Evolutionary conservation across 768 basidiomycete species (phyloP).

Genomic region (Amanita fuliginea): DNA sequence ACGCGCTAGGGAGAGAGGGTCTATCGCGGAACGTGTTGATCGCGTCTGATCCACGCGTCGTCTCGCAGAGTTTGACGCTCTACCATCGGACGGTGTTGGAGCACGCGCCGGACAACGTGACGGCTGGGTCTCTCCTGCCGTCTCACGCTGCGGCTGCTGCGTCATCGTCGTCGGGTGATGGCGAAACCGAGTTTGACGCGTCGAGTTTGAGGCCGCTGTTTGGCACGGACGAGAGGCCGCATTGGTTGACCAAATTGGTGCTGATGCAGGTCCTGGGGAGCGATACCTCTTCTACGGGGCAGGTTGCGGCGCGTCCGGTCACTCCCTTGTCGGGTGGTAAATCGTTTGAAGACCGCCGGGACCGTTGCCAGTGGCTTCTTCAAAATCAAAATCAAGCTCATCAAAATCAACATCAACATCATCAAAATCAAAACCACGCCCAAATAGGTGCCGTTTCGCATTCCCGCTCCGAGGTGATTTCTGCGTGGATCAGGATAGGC

Average conservation of each 20-base stretch:
- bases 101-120: slow-evolving; percentile 41
- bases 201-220: slow-evolving; percentile 30
- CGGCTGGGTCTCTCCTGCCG: slow-evolving; percentile 31
- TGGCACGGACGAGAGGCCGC: slow-evolving; percentile 59
- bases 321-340: slow-evolving; percentile 19
- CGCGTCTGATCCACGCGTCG: slow-evolving; percentile 44
- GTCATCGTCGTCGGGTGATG: slow-evolving; percentile 13
- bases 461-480: slow-evolving; percentile 61
- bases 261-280: slow-evolving; percentile 60
- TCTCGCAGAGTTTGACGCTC: slow-evolving; percentile 52
- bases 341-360: slow-evolving; percentile 21
- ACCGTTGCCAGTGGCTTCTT: background rate
- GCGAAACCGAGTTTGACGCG: slow-evolving; percentile 9
- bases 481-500: slow-evolving; percentile 62
- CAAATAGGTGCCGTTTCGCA: slow-evolving; percentile 18
- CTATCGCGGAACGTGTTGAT: slow-evolving; percentile 59
- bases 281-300: slow-evolving; percentile 28
- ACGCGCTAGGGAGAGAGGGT: slow-evolving; percentile 49
- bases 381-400: too few relatives aligned
- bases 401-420: too few relatives aligned
- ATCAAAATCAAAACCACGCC: too few relatives aligned
- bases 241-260: slow-evolving; percentile 73
- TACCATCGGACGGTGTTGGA: slow-evolving; percentile 50
- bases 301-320: slow-evolving; percentile 3
- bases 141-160: background rate